A percentile compares a stretch with the other conserved stretches of the same genome.
Conservation (phyloP, 257 asterid genomes). For the Nicotiana paniculata region DNA sequence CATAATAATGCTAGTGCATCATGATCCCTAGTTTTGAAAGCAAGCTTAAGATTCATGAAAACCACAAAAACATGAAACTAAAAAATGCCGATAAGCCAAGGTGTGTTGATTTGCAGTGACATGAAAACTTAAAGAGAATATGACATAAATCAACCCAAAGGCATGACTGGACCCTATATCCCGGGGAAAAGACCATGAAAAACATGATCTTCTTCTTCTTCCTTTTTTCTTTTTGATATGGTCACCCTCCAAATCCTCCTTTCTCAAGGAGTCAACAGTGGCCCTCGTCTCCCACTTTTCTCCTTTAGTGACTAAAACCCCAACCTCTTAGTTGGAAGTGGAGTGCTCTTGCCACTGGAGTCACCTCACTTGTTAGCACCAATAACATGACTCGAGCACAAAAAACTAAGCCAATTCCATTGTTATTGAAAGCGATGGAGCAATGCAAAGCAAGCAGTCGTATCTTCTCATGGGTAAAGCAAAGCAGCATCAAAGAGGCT, state of each 20-base stretch:
- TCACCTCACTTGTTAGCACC: not conserved
- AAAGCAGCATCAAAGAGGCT: not conserved
- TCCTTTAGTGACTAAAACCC: not conserved
- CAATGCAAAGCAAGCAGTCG: not conserved
- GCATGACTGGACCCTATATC: not conserved
- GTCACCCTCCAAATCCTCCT: not conserved
- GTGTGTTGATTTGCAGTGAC: not conserved
- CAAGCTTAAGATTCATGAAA: not conserved
- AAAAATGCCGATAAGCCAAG: not conserved
- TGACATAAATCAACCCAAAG: not conserved
- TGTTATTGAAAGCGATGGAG: not conserved
- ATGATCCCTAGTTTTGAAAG: not conserved
- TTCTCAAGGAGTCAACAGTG: not conserved
- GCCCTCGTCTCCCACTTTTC: not conserved
- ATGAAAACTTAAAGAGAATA: not conserved
- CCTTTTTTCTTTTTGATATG: not conserved
- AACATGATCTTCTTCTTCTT: not conserved
- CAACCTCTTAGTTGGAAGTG: not conserved
- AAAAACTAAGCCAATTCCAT: not conserved
- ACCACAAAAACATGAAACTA: not conserved
- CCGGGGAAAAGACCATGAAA: not conserved
- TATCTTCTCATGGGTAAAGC: not conserved
- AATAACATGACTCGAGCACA: not conserved
- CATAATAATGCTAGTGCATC: not conserved
- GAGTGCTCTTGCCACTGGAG: not conserved